Base-by-base conservation (phyloP, 202 grass and related monocot genomes). In the Setaria viridis region DNA sequence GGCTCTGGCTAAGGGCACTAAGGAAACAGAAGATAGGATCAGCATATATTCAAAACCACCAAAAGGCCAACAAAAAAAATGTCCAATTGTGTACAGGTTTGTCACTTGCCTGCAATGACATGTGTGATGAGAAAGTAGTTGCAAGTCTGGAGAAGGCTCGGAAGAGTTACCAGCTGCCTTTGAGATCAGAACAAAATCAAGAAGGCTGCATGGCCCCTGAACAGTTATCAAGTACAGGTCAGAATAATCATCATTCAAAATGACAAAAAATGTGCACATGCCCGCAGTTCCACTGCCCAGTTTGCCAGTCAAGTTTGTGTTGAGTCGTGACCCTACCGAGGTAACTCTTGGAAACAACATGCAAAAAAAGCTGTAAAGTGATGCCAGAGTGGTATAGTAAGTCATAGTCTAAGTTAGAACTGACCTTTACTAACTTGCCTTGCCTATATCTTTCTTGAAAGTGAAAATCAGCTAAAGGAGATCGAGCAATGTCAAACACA, bases 131-230 rank as follows among this genome's bases (percentile, higher is more conserved):
- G 87, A 93, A 45, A 99, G 82, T 67, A 97, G 80, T 39, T 85
- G 73, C 50, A 68, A 43, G 68, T 70, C 78, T 55, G 39, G 79
- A 80, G 68, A 84, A 72, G 87, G 59, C 79, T 85, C 88, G 29
- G 85, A 78, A 62, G 84, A 88, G 80, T 83, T 84, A 85, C 58
- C 86, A 80, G 33, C 67, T 87, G 72, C 82, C 80, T 93, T 99
- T 46, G 94, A 91, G 46, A 99, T 90, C 53, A 99, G 64, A 88
- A 99, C 86, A 88, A 99, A 99, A 89, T 99, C 97, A 85, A 93
- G 82, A 78, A 92, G 94, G 85, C 89, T 63, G 45, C 57, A 47
- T 82, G 67, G 66, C 39, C 82, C 97, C 97, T 94, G 90, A 87
- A 88, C 30, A 83, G 74, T 78, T 49, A 74, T 64, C n/a, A 65